These are phyloP conservation scores for Lithocarpus polystachyus DNA, from an alignment of 306 rosid species.

Conservation along the genomic window DNA sequence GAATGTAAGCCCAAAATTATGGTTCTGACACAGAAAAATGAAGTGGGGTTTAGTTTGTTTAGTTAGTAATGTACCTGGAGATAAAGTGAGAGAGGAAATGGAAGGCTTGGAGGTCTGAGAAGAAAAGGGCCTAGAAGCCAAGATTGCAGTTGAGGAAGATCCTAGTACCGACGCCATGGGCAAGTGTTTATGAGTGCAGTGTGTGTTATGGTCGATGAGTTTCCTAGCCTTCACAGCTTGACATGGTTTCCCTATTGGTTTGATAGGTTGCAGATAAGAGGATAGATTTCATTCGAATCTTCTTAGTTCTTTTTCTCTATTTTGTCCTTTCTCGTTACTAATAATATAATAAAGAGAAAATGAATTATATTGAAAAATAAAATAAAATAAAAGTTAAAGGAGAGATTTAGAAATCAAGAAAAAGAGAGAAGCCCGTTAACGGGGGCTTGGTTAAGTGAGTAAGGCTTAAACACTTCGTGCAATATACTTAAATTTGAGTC, in stretches of 20 bases:
- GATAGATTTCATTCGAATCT: constrained; percentile 51
- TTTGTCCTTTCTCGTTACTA: neutral
- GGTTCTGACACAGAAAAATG: neutral
- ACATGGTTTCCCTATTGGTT: constrained; percentile 44
- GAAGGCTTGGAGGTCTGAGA: constrained; percentile 45
- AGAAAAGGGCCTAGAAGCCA: constrained; percentile 50
- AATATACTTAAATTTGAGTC: too few relatives aligned
- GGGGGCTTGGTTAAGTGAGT: too few relatives aligned
- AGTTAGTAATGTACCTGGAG: constrained; percentile 49
- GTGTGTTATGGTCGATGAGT: neutral
- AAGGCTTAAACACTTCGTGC: too few relatives aligned
- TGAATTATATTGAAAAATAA: neutral
- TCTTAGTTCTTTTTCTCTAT: neutral
- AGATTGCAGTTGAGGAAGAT: constrained; percentile 58
- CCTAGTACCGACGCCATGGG: constrained; percentile 76
- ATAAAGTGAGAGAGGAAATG: constrained; percentile 39
- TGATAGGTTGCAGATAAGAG: constrained; percentile 52
- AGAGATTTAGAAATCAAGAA: too few relatives aligned
- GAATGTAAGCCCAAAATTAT: neutral
- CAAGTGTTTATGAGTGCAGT: neutral
- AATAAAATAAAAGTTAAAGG: neutral
- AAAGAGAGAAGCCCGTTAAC: neutral
- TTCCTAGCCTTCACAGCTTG: constrained; percentile 11
- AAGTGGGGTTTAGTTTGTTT: neutral
- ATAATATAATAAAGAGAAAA: neutral